Evolutionary conservation across 805 yeast genomes (phyloP).

Genomic region (Myxozyma kluyveri): DNA sequence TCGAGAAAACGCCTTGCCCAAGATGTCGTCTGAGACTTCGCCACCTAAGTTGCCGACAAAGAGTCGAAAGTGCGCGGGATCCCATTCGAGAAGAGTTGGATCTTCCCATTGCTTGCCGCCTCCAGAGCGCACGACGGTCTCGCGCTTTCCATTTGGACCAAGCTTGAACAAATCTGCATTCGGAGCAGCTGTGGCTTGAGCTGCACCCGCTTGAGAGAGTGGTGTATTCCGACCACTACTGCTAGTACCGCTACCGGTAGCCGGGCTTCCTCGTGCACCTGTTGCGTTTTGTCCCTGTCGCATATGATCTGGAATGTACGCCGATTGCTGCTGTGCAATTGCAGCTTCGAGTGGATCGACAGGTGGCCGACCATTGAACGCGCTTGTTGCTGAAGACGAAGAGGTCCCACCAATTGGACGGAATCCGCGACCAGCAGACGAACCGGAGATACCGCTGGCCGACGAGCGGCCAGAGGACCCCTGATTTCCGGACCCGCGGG

Average conservation of each 20-base stretch:
- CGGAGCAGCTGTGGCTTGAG: not conserved
- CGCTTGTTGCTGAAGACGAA: too few relatives aligned
- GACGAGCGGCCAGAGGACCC: too few relatives aligned
- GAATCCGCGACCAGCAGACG: too few relatives aligned
- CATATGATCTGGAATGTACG: slow-evolving; percentile 21
- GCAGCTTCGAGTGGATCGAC: slow-evolving; percentile 13
- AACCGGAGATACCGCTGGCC: too few relatives aligned
- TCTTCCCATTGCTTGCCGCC: slow-evolving; percentile 54
- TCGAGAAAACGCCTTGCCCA: slow-evolving; percentile 53
- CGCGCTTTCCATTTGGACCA: slow-evolving; percentile 24
- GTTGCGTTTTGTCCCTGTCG: not conserved
- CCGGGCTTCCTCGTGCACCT: not conserved
- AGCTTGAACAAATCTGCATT: not conserved
- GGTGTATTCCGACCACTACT: too few relatives aligned
- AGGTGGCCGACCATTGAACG: too few relatives aligned
- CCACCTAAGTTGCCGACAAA: slow-evolving; percentile 73
- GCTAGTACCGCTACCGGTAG: slow-evolving; percentile 2
- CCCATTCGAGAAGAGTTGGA: slow-evolving; percentile 54
- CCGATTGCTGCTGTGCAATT: slow-evolving; percentile 24
- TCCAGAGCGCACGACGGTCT: slow-evolving; percentile 43
- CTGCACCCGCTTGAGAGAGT: not conserved
- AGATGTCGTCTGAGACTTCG: slow-evolving; percentile 59
- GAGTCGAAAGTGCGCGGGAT: slow-evolving; percentile 65
- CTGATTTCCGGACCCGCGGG: too few relatives aligned
- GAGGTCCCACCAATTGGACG: too few relatives aligned